These are phyloP conservation scores for Xylariaceae sp. DNA, from an alignment of 2,329 filamentous ascomycete species.

Conservation along the genomic window DNA sequence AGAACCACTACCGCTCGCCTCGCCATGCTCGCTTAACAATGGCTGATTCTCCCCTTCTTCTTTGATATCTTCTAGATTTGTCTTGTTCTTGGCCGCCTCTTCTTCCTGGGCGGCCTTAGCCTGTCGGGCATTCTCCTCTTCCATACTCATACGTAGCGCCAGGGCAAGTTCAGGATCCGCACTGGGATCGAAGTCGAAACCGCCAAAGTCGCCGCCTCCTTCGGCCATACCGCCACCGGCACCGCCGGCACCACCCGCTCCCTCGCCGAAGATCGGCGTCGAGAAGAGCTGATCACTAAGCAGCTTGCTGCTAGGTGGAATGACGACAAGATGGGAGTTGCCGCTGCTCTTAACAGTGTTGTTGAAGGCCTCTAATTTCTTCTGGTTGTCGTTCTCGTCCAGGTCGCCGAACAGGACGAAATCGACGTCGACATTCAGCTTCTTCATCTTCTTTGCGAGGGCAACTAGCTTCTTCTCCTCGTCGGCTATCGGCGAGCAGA, in stretches of 20 bases:
- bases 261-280: constrained; percentile 82
- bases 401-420: constrained; percentile 93
- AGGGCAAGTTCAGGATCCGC: constrained; percentile 91
- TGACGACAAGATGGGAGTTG: constrained; percentile 83
- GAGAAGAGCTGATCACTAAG: constrained; percentile 88
- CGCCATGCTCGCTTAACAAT: constrained; percentile 58
- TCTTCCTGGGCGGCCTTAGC: constrained; percentile 78
- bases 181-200: constrained; percentile 85
- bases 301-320: constrained; percentile 84
- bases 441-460: constrained; percentile 98
- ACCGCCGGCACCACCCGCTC: constrained; percentile 51
- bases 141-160: constrained; percentile 93
- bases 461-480: constrained; percentile 83
- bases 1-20: constrained; percentile 56
- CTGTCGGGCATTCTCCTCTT: constrained; percentile 92
- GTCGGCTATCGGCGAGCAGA: constrained; percentile 87
- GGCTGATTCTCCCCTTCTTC: constrained; percentile 69
- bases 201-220: constrained; percentile 61
- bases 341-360: constrained; percentile 87
- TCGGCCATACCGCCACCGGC: constrained; percentile 52
- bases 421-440: constrained; percentile 89
- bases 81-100: constrained; percentile 67
- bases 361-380: constrained; percentile 92
- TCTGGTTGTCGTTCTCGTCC: constrained; percentile 79
- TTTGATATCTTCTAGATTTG: constrained; percentile 73